A percentile compares a stretch with the other conserved stretches of the same genome.
Evolutionary conservation across 768 basidiomycete species (phyloP).

Genomic region (Leccinum disarticulatum): DNA sequence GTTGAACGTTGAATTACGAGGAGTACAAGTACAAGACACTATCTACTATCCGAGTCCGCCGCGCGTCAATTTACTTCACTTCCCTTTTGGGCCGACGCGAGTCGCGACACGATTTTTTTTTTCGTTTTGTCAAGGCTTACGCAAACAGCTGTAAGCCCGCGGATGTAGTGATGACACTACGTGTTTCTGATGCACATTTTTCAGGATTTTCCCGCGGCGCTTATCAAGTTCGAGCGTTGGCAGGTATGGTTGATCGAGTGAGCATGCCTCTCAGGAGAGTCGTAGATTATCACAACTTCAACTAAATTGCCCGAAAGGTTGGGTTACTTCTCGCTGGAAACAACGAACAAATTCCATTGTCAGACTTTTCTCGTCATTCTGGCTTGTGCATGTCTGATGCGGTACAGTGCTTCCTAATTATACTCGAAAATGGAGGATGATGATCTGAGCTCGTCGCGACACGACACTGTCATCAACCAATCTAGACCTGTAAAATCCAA

Average conservation of each 20-base stretch:
- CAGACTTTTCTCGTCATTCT: background rate
- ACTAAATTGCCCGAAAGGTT: conserved; percentile 29
- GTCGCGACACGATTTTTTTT: too few species aligned
- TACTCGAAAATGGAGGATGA: conserved; percentile 30
- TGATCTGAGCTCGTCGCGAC: conserved; percentile 11
- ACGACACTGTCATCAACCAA: conserved; percentile 10
- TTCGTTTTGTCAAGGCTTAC: too few species aligned
- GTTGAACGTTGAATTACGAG: too few species aligned
- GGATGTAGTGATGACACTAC: background rate
- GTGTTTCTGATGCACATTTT: conserved; percentile 3
- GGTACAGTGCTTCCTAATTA: conserved; percentile 38
- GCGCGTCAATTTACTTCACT: too few species aligned
- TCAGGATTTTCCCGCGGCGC: conserved; percentile 49
- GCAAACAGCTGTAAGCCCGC: too few species aligned
- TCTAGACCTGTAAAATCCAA: conserved; percentile 9
- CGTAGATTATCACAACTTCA: background rate
- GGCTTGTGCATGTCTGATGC: background rate
- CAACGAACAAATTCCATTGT: conserved; percentile 42
- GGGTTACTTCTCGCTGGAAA: conserved; percentile 42
- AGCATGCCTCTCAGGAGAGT: conserved; percentile 2
- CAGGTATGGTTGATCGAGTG: conserved; percentile 45
- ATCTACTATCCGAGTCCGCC: too few species aligned
- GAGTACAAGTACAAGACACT: too few species aligned
- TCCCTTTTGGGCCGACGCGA: too few species aligned
- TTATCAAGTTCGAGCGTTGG: conserved; percentile 44